Base-by-base conservation (phyloP, 345 rosid species). In the Euclidium syriacum region DNA sequence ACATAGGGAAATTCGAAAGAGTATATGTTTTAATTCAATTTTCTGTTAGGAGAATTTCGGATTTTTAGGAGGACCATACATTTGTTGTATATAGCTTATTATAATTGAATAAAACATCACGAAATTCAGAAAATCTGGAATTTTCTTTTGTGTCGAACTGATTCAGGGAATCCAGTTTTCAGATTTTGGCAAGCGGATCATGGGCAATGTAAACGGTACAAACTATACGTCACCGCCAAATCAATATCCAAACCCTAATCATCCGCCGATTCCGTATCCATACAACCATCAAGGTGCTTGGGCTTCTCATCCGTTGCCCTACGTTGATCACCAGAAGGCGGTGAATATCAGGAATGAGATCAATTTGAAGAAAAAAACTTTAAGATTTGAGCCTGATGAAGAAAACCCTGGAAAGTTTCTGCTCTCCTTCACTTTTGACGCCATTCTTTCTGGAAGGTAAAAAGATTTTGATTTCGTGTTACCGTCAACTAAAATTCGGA, bases 351-450 rank as follows among this genome's bases (percentile, higher is more conserved):
- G 74, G 64, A 88, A 84, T 16, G 86, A 81, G 38, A 84, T 91
- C 47, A 88, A 88, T 59, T 24, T 91, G 36, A 85, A 79, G 83
- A 87, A 85, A 77, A 86, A 91, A 52, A 82, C 77, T 19, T 68
- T 91, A 67, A 64, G 65, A 76, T 46, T 91, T 11, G 86, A 69
- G 54, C 67, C 78, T 9, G 96, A 91, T 52, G 87, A 77, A 29
- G 74, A 73, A 26, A 76, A 75, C 75, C 91, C 91, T 26, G 85
- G 84, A 46, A 76, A 60, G 52, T 80, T 75, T 23, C 69, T 91
- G 52, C 77, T 88, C 69, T 51, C 88, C 18, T 91, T 91, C 81
- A 79, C 80, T 19, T 91, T 91, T 64, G 88, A 91, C 65, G 98
- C 98, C 39, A 77, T 83, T 53, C 86, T 79, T 47, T 52, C 76